phyloP scores from a whole-genome alignment of 1,139 yeast genomes.

The Sugiyamaella grinbergsii region DNA sequence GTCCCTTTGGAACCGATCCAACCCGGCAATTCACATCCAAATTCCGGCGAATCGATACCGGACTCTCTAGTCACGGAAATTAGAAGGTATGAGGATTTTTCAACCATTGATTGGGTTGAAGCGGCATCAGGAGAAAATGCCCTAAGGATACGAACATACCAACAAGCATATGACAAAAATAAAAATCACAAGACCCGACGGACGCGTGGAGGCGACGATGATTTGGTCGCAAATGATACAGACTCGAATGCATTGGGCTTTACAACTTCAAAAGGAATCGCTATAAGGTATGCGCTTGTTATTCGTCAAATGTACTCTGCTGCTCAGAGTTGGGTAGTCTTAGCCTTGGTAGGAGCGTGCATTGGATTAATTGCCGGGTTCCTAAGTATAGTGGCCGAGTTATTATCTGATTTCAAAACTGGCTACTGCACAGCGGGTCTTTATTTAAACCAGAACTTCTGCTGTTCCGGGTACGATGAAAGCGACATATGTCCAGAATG shows the following conservation, averaged over 20 bases:
- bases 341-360: slow-evolving; percentile 70
- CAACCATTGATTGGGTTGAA: slow-evolving; percentile 71
- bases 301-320: slow-evolving; percentile 47
- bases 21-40: background rate
- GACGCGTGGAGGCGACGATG: background rate
- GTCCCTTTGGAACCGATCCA: slow-evolving; percentile 2
- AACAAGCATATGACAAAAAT: slow-evolving; percentile 11
- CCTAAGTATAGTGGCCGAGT: slow-evolving; percentile 79
- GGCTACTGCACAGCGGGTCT: slow-evolving; percentile 77
- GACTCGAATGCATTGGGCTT: slow-evolving; percentile 13
- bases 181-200: too few species aligned
- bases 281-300: slow-evolving; percentile 15
- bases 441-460: slow-evolving; percentile 71
- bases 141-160: slow-evolving; percentile 29
- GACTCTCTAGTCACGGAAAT: slow-evolving; percentile 36
- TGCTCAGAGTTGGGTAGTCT: slow-evolving; percentile 71
- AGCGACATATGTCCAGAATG: slow-evolving; percentile 44
- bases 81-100: slow-evolving; percentile 42
- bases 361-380: slow-evolving; percentile 85
- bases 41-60: slow-evolving; percentile 16
- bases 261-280: slow-evolving; percentile 1
- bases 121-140: slow-evolving; percentile 66
- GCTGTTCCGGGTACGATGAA: slow-evolving; percentile 69
- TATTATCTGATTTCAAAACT: slow-evolving; percentile 73
- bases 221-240: background rate